A percentile compares a stretch with the other conserved stretches of the same genome.
These are phyloP conservation scores for Pichia rugopelliculosa DNA, from an alignment of 805 yeast genomes.

Conservation along the genomic window DNA sequence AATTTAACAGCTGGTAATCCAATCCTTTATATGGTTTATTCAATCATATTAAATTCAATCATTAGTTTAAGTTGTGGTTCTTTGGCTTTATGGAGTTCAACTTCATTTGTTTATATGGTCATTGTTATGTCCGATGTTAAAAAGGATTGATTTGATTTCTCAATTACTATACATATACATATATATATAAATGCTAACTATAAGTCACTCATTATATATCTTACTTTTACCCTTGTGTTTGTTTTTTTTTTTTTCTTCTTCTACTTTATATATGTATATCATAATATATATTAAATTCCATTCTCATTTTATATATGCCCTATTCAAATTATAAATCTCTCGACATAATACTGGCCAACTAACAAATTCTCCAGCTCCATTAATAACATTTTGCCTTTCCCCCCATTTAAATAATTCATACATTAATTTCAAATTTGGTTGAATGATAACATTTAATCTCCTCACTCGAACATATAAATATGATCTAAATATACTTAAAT, in stretches of 20 bases:
- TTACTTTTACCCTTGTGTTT: no score
- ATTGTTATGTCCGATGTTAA: not conserved
- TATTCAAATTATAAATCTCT: conserved; percentile 71
- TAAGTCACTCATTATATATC: no score
- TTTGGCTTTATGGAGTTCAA: conserved; percentile 60
- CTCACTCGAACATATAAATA: conserved; percentile 85
- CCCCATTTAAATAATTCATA: conserved; percentile 79
- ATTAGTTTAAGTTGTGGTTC: conserved; percentile 72
- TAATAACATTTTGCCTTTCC: no score
- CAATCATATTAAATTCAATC: conserved; percentile 53
- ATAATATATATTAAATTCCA: not conserved
- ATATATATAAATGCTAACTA: no score
- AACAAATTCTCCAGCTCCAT: conserved; percentile 56
- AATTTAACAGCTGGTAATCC: conserved; percentile 60
- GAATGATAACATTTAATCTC: conserved; percentile 84
- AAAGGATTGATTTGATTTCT: no score
- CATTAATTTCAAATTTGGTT: conserved; percentile 87
- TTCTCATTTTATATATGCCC: conserved; percentile 43
- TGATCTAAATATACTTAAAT: conserved; percentile 65
- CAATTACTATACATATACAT: no score
- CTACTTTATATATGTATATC: no score
- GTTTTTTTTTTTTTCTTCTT: no score
- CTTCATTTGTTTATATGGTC: conserved; percentile 45
- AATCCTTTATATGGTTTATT: conserved; percentile 64
- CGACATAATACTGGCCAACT: conserved; percentile 78